These are phyloP conservation scores for Rhodotorula sphaerocarpa DNA, from an alignment of 768 basidiomycete genomes.

Conservation along the genomic window DNA sequence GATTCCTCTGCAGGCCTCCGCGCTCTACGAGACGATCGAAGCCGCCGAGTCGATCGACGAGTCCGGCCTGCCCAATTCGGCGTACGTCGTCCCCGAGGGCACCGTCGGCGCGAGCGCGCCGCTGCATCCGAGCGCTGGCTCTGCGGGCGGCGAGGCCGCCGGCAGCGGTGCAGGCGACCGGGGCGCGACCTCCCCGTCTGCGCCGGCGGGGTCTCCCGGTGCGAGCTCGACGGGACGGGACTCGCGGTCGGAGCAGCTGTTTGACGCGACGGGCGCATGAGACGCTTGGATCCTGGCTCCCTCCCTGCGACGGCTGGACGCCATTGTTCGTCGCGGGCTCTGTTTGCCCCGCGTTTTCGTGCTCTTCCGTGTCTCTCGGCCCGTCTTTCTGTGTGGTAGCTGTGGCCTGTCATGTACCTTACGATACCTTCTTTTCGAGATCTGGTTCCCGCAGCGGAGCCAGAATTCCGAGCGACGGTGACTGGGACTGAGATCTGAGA, in stretches of 20 bases:
- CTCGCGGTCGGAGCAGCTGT: conserved; percentile 9
- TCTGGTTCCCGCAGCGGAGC: too few species aligned
- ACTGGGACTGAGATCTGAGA: too few species aligned
- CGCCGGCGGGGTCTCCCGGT: too few species aligned
- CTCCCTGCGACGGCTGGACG: not conserved
- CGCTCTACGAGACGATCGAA: conserved; percentile 91
- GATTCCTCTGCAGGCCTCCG: conserved; percentile 51
- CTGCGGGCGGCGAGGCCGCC: too few species aligned
- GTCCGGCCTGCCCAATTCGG: conserved; percentile 41
- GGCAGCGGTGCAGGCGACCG: conserved; percentile 1
- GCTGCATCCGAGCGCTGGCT: conserved; percentile 31
- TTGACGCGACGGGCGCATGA: conserved; percentile 8
- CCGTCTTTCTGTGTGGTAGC: not conserved
- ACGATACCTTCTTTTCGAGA: too few species aligned
- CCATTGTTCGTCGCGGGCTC: too few species aligned
- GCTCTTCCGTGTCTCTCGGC: not conserved
- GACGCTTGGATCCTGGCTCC: not conserved
- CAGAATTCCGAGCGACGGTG: too few species aligned
- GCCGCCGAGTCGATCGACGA: conserved; percentile 45
- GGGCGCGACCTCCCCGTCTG: too few species aligned
- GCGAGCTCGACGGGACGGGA: not conserved
- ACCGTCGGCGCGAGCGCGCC: conserved; percentile 6
- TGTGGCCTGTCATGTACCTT: too few species aligned
- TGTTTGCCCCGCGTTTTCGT: too few species aligned
- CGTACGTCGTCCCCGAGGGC: conserved; percentile 42